Conservation (phyloP, 2,329 filamentous ascomycete genomes). For the Talaromyces sp. region DNA sequence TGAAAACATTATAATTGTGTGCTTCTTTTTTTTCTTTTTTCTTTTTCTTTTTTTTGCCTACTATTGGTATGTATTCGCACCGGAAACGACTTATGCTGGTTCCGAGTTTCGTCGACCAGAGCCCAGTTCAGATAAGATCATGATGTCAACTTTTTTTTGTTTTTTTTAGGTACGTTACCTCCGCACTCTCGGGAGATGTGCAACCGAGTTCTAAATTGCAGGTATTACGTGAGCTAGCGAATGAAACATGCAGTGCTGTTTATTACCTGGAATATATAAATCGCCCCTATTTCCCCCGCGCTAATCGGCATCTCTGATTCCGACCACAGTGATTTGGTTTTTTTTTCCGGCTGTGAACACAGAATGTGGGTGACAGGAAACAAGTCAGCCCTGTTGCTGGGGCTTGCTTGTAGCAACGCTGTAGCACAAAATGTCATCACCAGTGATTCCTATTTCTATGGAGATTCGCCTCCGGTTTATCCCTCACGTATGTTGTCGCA, state of each 20-base stretch:
- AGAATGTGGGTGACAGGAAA: not conserved
- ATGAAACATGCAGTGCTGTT: not conserved
- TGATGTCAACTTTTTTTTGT: not conserved
- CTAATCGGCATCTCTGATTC: not conserved
- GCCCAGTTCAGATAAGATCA: not conserved
- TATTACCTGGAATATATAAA: not conserved
- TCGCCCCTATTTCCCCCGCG: not conserved
- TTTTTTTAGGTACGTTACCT: not conserved
- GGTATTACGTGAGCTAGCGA: not conserved
- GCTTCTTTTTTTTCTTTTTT: not conserved
- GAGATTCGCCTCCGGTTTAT: not conserved
- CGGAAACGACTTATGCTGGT: not conserved
- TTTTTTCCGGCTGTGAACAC: not conserved
- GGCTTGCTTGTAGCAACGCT: not conserved
- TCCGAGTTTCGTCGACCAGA: not conserved
- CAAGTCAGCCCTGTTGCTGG: not conserved
- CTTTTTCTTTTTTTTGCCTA: not conserved
- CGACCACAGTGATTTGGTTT: not conserved
- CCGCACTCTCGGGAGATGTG: not conserved
- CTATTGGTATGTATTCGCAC: not conserved
- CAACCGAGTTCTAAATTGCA: not conserved
- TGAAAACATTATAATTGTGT: not conserved
- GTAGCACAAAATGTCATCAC: not conserved
- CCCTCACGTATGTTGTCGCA: not conserved
- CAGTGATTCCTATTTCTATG: not conserved